Base-by-base conservation (phyloP, 2,329 filamentous ascomycete genomes). In the Cytospora mali region DNA sequence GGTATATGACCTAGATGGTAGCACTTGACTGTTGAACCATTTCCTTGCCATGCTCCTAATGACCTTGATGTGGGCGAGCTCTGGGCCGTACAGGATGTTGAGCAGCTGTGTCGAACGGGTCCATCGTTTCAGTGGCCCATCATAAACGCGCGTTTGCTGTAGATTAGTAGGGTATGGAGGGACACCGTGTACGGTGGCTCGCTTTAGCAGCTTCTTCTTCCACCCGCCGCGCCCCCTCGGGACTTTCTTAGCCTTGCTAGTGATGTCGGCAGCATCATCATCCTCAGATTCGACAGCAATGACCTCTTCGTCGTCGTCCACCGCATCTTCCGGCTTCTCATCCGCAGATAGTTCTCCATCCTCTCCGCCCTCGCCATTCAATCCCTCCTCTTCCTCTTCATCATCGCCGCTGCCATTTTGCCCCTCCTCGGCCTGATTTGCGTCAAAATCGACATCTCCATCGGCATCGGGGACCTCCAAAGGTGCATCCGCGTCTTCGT, bases 1-100 rank as follows among this genome's bases (percentile, higher is more conserved):
- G 3, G 70, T 66, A 7, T 69, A 66, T n/a, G 69, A 54, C 62
- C 71, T 75, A 2, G 74, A 73, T 25, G 79, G 79, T 52, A 81
- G 68, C 10, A 79, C 73, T 4, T 75, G 73, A 69, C 73, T 77
- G 51, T 71, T 67, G 28, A 71, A 70, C 78, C 78, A 81, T n/a
- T 75, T 76, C 53, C 75, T 73, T 31, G 79, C 68, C 68, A 80
- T 69, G 29, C 70, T 71, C 69, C 75, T 73, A 28, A 74, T 71
- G 52, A 74, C 71, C 42, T 69, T 71, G 61, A 80, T 69, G 9
- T 72, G 69, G 9, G 72, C 68, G 29, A 70, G 69, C 27, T 75
- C 73, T 0, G 78, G 75, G 1, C 79, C 79, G 66, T 79, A 82
- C 74, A 79, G 76, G 33, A 75, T 70, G 28, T 75, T 72, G 11